Percentiles rank a stretch among this genome's conserved stretches.
These are phyloP conservation scores for Neonectria faginata DNA, from an alignment of 2,329 filamentous ascomycete species.

Conservation along the genomic window DNA sequence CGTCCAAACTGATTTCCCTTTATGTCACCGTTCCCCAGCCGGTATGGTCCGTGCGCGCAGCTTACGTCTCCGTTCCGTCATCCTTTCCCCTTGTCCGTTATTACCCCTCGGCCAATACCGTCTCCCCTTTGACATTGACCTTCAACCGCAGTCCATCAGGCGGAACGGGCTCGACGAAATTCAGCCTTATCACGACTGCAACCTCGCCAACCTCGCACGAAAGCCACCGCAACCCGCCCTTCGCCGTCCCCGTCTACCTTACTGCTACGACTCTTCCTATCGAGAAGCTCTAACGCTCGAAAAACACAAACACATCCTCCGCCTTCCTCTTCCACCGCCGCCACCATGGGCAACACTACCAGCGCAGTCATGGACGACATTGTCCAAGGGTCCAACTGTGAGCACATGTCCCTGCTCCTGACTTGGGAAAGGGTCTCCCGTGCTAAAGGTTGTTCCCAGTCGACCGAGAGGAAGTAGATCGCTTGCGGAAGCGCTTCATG, in stretches of 20 bases:
- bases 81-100: constrained; percentile 27
- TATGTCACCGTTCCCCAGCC: not conserved
- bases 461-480: constrained; percentile 96
- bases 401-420: constrained; percentile 35
- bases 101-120: constrained; percentile 41
- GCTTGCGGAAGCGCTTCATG: constrained; percentile 97
- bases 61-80: constrained; percentile 17
- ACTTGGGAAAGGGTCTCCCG: constrained; percentile 21
- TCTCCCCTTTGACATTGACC: constrained; percentile 11
- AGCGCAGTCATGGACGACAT: constrained; percentile 91
- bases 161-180: constrained; percentile 29
- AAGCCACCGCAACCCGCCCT: constrained; percentile 8
- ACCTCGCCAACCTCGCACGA: constrained; percentile 18
- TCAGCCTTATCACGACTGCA: constrained; percentile 47
- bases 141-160: constrained; percentile 22
- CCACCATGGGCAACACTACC: constrained; percentile 74
- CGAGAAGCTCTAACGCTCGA: constrained; percentile 1
- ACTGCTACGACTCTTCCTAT: not conserved
- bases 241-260: not conserved
- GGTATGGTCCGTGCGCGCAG: not conserved
- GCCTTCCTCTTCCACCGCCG: not conserved
- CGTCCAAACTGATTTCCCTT: not conserved
- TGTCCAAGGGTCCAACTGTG: constrained; percentile 96
- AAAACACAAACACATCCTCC: not conserved
- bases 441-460: constrained; percentile 65